phyloP scores from a whole-genome alignment of 164 flowering plant genomes.

The Macadamia tetraphylla region DNA sequence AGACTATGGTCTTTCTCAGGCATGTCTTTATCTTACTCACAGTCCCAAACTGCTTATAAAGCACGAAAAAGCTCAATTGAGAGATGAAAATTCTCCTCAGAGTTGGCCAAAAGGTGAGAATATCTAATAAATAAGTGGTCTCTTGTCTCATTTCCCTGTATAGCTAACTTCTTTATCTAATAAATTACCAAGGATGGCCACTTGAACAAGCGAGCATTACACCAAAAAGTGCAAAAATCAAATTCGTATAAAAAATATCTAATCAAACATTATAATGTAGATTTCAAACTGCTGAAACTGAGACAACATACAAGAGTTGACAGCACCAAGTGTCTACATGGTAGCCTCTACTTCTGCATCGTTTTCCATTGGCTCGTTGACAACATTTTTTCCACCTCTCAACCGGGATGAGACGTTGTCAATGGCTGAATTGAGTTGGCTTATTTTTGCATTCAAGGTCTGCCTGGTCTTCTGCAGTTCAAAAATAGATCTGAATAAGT shows the following conservation, averaged over 20 bases:
- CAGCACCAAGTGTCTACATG: slow-evolving; percentile 21
- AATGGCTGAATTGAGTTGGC: slow-evolving; percentile 84
- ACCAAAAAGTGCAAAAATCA: no score
- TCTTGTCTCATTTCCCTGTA: no score
- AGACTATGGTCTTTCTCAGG: no score
- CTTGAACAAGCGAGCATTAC: no score
- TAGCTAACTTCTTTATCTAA: no score
- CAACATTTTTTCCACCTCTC: slow-evolving; percentile 60
- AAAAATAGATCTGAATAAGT: not conserved
- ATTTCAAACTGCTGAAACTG: not conserved
- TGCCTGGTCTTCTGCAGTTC: slow-evolving; percentile 68
- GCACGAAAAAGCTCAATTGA: no score
- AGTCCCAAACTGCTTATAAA: no score
- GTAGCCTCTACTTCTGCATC: slow-evolving; percentile 62
- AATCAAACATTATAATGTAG: slow-evolving; percentile 15
- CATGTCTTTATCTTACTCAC: no score
- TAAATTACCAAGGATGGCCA: no score
- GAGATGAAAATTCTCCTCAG: no score
- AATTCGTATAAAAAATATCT: slow-evolving; percentile 35
- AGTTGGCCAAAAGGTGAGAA: no score
- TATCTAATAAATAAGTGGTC: no score
- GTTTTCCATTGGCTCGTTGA: slow-evolving; percentile 38
- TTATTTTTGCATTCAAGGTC: slow-evolving; percentile 66
- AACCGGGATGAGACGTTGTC: slow-evolving; percentile 80
- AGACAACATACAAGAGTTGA: not conserved